phyloP scores from a whole-genome alignment of 179 eudicot species.

The Silene coronaria region DNA sequence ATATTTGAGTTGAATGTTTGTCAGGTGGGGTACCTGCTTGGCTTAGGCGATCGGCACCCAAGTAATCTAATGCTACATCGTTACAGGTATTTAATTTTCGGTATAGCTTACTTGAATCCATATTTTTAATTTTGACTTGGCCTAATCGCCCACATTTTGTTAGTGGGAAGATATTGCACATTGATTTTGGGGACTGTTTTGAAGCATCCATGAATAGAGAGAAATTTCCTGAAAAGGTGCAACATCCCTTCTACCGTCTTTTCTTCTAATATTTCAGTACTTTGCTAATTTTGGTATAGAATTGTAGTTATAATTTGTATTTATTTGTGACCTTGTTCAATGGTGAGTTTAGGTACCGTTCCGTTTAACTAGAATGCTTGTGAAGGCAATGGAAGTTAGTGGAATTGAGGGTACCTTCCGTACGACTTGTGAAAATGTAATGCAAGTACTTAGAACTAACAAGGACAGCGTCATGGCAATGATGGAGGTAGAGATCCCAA shows the following conservation, averaged over 20 bases:
- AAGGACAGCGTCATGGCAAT: constrained; percentile 99
- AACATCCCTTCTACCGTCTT: neutral
- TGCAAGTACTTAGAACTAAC: constrained; percentile 91
- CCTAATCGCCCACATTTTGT: constrained; percentile 19
- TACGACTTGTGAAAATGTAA: constrained; percentile 95
- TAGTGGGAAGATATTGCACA: constrained; percentile 96
- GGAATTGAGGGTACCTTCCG: constrained; percentile 98
- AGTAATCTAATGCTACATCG: constrained; percentile 98
- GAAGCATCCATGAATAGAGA: constrained; percentile 99
- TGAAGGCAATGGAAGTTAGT: constrained; percentile 99
- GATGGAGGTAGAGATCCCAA: constrained; percentile 82
- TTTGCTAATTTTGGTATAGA: neutral
- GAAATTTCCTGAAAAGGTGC: constrained; percentile 86
- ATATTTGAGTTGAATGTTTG: constrained; percentile 19
- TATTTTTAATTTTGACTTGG: neutral
- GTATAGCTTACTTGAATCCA: neutral
- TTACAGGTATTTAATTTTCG: constrained; percentile 55
- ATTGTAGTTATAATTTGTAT: neutral
- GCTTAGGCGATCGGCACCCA: constrained; percentile 99
- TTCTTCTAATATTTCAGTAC: neutral
- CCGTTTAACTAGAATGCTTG: constrained; percentile 98
- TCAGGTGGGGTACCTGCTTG: constrained; percentile 99
- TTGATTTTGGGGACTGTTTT: constrained; percentile 99
- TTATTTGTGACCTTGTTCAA: constrained; percentile 2
- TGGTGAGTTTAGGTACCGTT: constrained; percentile 69